Conservation (phyloP, 108 stramenopile species). For the Bacterosira constricta region DNA sequence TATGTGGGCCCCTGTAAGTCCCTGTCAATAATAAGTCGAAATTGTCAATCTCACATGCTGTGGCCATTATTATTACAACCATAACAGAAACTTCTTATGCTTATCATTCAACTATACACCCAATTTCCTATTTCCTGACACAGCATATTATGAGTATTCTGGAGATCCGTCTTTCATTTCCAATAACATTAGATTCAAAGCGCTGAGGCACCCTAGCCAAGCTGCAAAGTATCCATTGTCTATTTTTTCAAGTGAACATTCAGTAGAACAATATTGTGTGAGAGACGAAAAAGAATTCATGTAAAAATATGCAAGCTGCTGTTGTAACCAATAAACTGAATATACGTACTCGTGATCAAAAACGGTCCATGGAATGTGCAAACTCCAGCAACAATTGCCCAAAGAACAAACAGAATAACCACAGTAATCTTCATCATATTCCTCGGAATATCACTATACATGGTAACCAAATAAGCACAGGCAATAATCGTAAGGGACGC, state of each 20-base stretch:
- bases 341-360: constrained; percentile 13
- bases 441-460: constrained; percentile 32
- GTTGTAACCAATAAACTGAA: neutral
- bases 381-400: constrained; percentile 25
- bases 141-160: neutral
- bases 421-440: constrained; percentile 36
- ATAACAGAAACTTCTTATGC: neutral
- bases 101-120: no score
- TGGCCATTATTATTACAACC: no score
- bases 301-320: neutral
- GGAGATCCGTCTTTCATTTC: constrained; percentile 19
- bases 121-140: no score
- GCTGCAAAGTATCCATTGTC: constrained; percentile 44
- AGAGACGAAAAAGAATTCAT: neutral
- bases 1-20: no score
- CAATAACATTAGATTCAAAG: constrained; percentile 24
- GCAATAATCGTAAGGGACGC: constrained; percentile 31
- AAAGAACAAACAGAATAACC: constrained; percentile 31
- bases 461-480: constrained; percentile 7
- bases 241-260: neutral
- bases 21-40: no score
- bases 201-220: constrained; percentile 29
- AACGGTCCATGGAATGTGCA: constrained; percentile 45
- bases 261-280: neutral
- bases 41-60: neutral